These are phyloP conservation scores for Mortierella sp. DNA, from an alignment of 371 early-diverging fungal species.

Conservation along the genomic window DNA sequence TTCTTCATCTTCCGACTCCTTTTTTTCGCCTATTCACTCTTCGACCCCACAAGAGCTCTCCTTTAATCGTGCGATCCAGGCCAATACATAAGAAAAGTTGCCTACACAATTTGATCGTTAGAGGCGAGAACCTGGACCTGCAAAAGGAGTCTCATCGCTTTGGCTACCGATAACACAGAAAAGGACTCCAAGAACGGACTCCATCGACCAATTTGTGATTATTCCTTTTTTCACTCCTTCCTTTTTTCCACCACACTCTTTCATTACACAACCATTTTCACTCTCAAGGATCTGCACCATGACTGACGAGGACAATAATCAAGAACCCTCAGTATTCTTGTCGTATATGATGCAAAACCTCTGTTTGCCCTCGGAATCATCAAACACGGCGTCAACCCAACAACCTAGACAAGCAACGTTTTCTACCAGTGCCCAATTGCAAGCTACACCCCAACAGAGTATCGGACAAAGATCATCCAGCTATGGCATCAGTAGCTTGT, in stretches of 20 bases:
- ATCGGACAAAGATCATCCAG: not conserved
- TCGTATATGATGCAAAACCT: slow-evolving; percentile 34
- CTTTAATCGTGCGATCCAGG: not conserved
- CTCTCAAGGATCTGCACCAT: not conserved
- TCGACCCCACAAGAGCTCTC: not conserved
- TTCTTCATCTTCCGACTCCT: not conserved
- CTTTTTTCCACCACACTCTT: not conserved
- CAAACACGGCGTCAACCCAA: not conserved
- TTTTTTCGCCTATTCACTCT: not conserved
- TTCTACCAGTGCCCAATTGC: not conserved
- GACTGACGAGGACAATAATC: slow-evolving; percentile 4
- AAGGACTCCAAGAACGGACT: slow-evolving; percentile 11
- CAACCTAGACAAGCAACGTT: not conserved
- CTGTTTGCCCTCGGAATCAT: not conserved
- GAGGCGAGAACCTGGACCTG: slow-evolving; percentile 3
- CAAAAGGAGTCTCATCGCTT: slow-evolving; percentile 25
- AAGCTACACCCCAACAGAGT: not conserved
- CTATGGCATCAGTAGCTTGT: slow-evolving; percentile 29
- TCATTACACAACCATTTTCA: not conserved
- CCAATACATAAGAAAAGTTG: not conserved
- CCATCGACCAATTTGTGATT: not conserved
- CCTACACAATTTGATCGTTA: slow-evolving; percentile 2
- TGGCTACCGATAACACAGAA: slow-evolving; percentile 24
- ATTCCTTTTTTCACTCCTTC: not conserved
- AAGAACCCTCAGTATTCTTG: slow-evolving; percentile 9